Percentiles rank a stretch among this genome's conserved stretches.
Evolutionary conservation across 1,139 yeast genomes (phyloP).

Genomic region (Taphrina sp.): DNA sequence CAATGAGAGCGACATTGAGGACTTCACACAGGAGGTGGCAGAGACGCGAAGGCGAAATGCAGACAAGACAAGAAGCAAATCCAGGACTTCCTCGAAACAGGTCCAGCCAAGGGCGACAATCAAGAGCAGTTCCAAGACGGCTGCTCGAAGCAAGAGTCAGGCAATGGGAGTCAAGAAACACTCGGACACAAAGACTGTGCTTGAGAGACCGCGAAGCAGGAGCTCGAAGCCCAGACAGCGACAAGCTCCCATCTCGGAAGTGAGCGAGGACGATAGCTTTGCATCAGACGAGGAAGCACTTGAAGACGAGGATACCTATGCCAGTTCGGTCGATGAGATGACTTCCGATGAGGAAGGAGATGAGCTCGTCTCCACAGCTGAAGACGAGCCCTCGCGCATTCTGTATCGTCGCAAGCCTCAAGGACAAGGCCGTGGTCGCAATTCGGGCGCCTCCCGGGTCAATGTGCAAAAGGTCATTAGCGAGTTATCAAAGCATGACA

Average conservation of each 20-base stretch:
- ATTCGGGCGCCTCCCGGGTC: constrained; percentile 19
- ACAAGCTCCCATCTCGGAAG: not conserved
- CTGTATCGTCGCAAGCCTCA: constrained; percentile 14
- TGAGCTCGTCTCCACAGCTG: not conserved
- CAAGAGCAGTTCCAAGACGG: constrained; percentile 1
- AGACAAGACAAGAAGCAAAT: not conserved
- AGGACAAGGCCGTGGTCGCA: not conserved
- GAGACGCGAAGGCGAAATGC: constrained; percentile 13
- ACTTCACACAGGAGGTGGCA: constrained; percentile 12
- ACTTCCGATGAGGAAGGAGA: constrained; percentile 5
- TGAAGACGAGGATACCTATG: constrained; percentile 1
- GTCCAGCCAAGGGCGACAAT: not conserved
- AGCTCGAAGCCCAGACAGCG: not conserved
- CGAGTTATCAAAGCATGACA: constrained; percentile 35
- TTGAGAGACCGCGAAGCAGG: not conserved
- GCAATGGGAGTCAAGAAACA: not conserved
- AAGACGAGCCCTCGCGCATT: constrained; percentile 15
- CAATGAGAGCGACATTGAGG: constrained; percentile 22
- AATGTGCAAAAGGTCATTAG: constrained; percentile 35
- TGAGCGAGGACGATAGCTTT: constrained; percentile 1
- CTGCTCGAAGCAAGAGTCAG: not conserved
- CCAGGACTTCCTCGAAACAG: not conserved
- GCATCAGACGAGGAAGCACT: not conserved
- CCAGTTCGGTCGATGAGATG: not conserved
- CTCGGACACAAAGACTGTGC: not conserved